Base-by-base conservation (phyloP, 306 rosid species). In the Psophocarpus tetragonolobus region DNA sequence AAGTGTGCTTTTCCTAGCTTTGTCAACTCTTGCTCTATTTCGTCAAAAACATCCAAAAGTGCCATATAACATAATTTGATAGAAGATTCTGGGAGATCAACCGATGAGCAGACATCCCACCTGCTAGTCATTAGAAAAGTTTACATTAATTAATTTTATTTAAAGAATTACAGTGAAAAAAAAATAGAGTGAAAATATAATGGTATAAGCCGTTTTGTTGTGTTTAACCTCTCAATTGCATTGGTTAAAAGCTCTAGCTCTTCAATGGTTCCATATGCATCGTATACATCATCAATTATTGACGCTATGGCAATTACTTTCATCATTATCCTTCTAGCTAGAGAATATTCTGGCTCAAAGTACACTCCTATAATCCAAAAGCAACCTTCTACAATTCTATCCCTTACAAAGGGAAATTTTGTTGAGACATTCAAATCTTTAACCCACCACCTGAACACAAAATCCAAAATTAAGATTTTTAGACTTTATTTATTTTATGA, bases 281-380 rank as follows among this genome's bases (percentile, higher is more conserved):
- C 96, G 42, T 88, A 90, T 6, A 73, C 73, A 50, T 87, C 91
- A 72, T 88, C 89, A 32, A 90, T n/a, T 0, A 74, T 33, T 3
- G 89, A 50, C 1, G 24, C 2, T 3, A 63, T 0, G n/a, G 70
- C 58, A 0, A 71, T 4, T 18, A 78, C 51, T 56, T 85, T 85
- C 6, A 57, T 60, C 36, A 80, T 0, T 0, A 86, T 65, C 14
- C 14, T 71, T 63, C 96, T 82, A 4, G 30, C 88, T 4, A 56
- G 9, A 2, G 61, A 74, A 32, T 83, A 77, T 14, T 72, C 57
- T 0, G 77, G 73, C 44, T 83, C 86, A 66, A 73, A 78, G 23
- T 78, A 72, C 6, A 80, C 74, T 3, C 86, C 83, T 14, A 87
- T 1, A 29, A 39, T 18, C 92, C 87, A 88, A 21, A 86, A 86